Evolutionary conservation across 441 rosid genomes (phyloP).

Genomic region (Geranium incanum): DNA sequence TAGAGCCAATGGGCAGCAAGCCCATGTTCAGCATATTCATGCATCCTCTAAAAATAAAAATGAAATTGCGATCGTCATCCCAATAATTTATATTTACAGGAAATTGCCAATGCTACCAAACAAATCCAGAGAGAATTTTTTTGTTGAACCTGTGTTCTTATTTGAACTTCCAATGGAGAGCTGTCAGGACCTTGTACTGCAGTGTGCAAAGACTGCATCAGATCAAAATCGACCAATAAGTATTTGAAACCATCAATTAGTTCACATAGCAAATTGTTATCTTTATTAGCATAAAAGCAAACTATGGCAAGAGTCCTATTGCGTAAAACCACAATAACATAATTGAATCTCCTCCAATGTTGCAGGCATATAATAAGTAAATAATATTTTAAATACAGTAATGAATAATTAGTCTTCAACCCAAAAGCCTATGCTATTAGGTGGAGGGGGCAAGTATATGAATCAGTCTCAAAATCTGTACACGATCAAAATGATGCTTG

Average conservation of each 20-base stretch:
- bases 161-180: conserved; percentile 76
- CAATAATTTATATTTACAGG: conserved; percentile 2
- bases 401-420: not conserved
- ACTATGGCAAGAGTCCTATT: not conserved
- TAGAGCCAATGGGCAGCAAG: conserved; percentile 87
- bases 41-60: conserved; percentile 51
- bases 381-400: too few relatives aligned
- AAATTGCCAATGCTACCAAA: conserved; percentile 2
- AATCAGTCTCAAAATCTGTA: not conserved
- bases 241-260: not conserved
- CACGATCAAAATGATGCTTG: not conserved
- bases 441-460: not conserved
- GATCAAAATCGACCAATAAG: conserved; percentile 5
- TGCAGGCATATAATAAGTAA: not conserved
- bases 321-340: not conserved
- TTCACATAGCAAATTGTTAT: not conserved
- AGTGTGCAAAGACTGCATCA: conserved; percentile 67
- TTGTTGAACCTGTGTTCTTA: conserved; percentile 58
- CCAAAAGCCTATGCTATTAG: not conserved
- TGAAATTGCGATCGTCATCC: conserved; percentile 11
- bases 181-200: conserved; percentile 67
- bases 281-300: not conserved
- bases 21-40: conserved; percentile 72
- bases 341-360: not conserved
- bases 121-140: conserved; percentile 7